Evolutionary conservation across 139 green algal species (phyloP).

Genomic region (Chlamydomonas sp.): DNA sequence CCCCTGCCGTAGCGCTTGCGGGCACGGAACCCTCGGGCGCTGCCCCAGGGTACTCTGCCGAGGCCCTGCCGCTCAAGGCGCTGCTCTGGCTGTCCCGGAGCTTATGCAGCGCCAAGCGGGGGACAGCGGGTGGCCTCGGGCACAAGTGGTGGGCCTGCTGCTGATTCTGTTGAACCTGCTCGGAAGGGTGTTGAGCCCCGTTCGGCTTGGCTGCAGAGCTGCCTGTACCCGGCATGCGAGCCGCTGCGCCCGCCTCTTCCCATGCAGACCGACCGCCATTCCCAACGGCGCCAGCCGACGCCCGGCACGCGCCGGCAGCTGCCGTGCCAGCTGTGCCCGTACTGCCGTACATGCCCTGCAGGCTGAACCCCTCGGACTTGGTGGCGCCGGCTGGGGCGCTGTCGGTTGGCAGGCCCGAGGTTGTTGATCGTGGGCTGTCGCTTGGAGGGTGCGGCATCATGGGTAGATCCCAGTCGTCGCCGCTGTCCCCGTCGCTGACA

Average conservation of each 20-base stretch:
- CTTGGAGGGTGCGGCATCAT: background rate
- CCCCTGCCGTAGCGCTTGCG: too few relatives aligned
- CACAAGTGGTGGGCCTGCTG: too few relatives aligned
- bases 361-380: background rate
- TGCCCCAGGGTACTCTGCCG: too few relatives aligned
- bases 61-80: background rate
- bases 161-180: background rate
- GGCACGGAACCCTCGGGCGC: too few relatives aligned
- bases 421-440: background rate
- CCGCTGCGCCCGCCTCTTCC: too few relatives aligned
- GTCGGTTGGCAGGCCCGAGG: background rate
- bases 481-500: background rate
- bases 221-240: too few relatives aligned
- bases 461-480: conserved; percentile 4
- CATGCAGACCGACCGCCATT: too few relatives aligned
- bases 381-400: background rate
- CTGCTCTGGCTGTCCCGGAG: background rate
- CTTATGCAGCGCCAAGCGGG: background rate
- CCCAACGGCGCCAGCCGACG: too few relatives aligned
- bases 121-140: background rate
- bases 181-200: background rate
- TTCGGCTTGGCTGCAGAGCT: background rate
- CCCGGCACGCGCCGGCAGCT: too few relatives aligned
- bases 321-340: too few relatives aligned
- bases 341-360: too few relatives aligned